Conservation (phyloP, 2,329 filamentous ascomycete genomes). For the Aspergillus sp. region DNA sequence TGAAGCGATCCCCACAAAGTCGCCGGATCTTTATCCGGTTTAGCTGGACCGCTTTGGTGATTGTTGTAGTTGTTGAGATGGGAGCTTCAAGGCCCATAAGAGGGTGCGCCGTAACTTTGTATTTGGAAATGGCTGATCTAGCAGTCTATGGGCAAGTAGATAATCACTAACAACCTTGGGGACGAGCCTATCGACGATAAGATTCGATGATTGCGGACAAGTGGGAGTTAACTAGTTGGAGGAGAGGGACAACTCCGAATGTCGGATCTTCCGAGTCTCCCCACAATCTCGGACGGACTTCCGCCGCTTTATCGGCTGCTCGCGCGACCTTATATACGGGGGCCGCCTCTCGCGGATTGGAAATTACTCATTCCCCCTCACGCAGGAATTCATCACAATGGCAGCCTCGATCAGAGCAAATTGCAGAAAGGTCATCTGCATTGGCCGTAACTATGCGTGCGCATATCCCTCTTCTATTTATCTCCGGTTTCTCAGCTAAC, state of each 20-base stretch:
- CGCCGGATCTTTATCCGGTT: slow-evolving; percentile 4
- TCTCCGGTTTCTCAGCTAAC: slow-evolving; percentile 3
- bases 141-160: background rate
- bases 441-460: slow-evolving; percentile 94
- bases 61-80: background rate
- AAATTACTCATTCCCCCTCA: background rate
- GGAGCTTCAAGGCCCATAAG: background rate
- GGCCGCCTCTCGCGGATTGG: background rate
- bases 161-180: background rate
- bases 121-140: background rate
- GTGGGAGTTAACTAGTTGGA: background rate
- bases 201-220: background rate
- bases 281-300: slow-evolving; percentile 25
- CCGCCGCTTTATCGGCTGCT: slow-evolving; percentile 18
- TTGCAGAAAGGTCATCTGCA: slow-evolving; percentile 79
- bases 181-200: background rate
- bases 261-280: slow-evolving; percentile 25
- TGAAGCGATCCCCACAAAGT: background rate
- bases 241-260: slow-evolving; percentile 15
- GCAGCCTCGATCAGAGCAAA: slow-evolving; percentile 51
- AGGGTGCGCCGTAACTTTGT: background rate
- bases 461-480: slow-evolving; percentile 31
- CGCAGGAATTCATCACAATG: slow-evolving; percentile 18
- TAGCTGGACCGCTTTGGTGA: background rate
- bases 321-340: slow-evolving; percentile 5